Evolutionary conservation across 2,329 filamentous ascomycete species (phyloP).

Genomic region (Penicillium sumatraense): DNA sequence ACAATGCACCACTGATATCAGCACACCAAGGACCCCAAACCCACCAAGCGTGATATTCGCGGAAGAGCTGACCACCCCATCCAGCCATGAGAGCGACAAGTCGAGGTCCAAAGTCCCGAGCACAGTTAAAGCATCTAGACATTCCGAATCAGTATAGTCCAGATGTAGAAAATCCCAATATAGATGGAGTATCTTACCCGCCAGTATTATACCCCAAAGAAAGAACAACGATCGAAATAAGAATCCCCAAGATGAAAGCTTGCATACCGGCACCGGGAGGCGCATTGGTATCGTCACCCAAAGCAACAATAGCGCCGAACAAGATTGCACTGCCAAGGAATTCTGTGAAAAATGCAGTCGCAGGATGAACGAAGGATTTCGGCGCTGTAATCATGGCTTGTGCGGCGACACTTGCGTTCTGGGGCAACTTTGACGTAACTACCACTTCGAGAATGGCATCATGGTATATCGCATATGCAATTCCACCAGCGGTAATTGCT

Average conservation of each 20-base stretch:
- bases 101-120: constrained; percentile 41
- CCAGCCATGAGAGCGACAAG: constrained; percentile 38
- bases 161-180: no score
- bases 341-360: constrained; percentile 43
- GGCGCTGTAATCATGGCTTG: constrained; percentile 32
- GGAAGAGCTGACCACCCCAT: constrained; percentile 35
- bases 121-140: constrained; percentile 39
- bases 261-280: constrained; percentile 51
- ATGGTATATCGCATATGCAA: constrained; percentile 43
- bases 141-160: no score
- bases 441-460: constrained; percentile 36
- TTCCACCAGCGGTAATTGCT: constrained; percentile 37
- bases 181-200: no score
- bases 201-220: constrained; percentile 43
- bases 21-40: constrained; percentile 42
- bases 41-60: constrained; percentile 37
- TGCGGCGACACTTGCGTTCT: constrained; percentile 18
- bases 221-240: constrained; percentile 21
- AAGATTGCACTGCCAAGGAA: constrained; percentile 40
- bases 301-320: constrained; percentile 38
- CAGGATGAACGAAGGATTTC: constrained; percentile 6
- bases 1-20: constrained; percentile 36
- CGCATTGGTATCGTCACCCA: constrained; percentile 50
- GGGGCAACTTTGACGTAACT: constrained; percentile 18
- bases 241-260: constrained; percentile 31